Percentiles rank a stretch among this genome's conserved stretches.
phyloP scores from a whole-genome alignment of 352 stramenopile genomes.

The Phytophthora cactorum region DNA sequence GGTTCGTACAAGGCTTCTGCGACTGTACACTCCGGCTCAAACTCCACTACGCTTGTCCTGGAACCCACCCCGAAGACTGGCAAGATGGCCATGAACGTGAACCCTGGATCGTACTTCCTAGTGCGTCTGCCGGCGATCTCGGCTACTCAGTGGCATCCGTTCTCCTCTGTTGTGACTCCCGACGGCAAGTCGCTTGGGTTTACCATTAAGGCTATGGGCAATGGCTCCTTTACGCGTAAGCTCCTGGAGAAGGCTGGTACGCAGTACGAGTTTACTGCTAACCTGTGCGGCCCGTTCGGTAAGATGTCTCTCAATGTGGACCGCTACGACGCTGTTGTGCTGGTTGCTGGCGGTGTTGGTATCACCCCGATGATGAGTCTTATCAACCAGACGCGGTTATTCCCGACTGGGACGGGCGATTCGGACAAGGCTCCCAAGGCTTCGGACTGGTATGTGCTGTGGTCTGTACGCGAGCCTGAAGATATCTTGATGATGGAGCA shows the following conservation, averaged over 20 bases:
- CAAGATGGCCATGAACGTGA: conserved; percentile 61
- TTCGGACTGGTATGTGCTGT: conserved; percentile 63
- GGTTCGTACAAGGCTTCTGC: conserved; percentile 54
- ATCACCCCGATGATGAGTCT: conserved; percentile 82
- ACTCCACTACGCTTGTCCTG: conserved; percentile 66
- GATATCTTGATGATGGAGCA: conserved; percentile 80
- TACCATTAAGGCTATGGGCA: conserved; percentile 65
- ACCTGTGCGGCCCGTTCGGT: conserved; percentile 74
- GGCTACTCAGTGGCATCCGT: conserved; percentile 76
- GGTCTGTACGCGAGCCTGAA: conserved; percentile 61
- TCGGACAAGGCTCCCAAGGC: conserved; percentile 36
- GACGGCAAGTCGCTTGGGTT: conserved; percentile 85
- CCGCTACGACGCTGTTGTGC: conserved; percentile 67
- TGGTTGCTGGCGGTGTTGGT: conserved; percentile 76
- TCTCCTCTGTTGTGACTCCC: conserved; percentile 77
- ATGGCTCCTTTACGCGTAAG: conserved; percentile 56
- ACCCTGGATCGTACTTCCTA: conserved; percentile 79
- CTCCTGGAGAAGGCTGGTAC: conserved; percentile 52
- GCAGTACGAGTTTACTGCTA: conserved; percentile 53
- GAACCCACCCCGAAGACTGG: conserved; percentile 58
- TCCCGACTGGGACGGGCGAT: conserved; percentile 18
- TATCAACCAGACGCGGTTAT: conserved; percentile 71
- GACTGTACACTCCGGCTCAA: conserved; percentile 40
- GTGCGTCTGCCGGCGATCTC: conserved; percentile 76
- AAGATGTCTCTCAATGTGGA: conserved; percentile 69